A percentile compares a stretch with the other conserved stretches of the same genome.
phyloP scores from a whole-genome alignment of 2,329 filamentous ascomycete species.

The Lachnellula arida region DNA sequence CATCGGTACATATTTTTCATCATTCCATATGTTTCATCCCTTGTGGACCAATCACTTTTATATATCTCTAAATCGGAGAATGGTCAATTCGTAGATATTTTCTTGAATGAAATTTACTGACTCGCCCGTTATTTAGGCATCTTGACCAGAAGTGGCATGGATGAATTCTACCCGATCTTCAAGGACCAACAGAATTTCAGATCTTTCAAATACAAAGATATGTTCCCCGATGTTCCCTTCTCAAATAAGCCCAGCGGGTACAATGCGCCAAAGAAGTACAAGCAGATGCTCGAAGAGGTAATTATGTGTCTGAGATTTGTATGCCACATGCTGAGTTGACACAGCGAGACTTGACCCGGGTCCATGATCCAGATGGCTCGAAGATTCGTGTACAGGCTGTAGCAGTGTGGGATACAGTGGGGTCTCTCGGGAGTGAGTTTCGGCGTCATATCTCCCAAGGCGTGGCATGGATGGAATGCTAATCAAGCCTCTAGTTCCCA shows the following conservation, averaged over 20 bases:
- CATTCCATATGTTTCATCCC: no score
- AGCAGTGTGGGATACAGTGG: conserved; percentile 46
- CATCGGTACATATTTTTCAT: conserved; percentile 14
- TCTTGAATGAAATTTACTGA: background rate
- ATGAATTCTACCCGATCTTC: conserved; percentile 40
- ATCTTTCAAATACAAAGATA: conserved; percentile 33
- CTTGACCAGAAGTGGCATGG: conserved; percentile 39
- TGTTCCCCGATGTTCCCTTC: conserved; percentile 29
- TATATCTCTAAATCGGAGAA: background rate
- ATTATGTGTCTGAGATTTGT: background rate
- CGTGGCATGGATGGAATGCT: background rate
- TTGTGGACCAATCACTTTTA: no score
- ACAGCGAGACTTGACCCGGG: conserved; percentile 34
- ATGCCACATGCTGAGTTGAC: conserved; percentile 3
- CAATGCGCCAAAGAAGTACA: conserved; percentile 30
- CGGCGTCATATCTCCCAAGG: conserved; percentile 29
- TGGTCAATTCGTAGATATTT: background rate
- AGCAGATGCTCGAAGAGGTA: conserved; percentile 35
- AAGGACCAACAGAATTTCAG: conserved; percentile 31
- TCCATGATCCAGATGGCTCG: conserved; percentile 32
- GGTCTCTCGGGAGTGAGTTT: conserved; percentile 35
- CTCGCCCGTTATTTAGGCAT: conserved; percentile 19
- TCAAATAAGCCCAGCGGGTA: conserved; percentile 25
- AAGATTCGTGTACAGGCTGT: conserved; percentile 41
- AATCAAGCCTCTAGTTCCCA: conserved; percentile 37